Conservation (phyloP, 805 yeast genomes). For the Candida railenensis region DNA sequence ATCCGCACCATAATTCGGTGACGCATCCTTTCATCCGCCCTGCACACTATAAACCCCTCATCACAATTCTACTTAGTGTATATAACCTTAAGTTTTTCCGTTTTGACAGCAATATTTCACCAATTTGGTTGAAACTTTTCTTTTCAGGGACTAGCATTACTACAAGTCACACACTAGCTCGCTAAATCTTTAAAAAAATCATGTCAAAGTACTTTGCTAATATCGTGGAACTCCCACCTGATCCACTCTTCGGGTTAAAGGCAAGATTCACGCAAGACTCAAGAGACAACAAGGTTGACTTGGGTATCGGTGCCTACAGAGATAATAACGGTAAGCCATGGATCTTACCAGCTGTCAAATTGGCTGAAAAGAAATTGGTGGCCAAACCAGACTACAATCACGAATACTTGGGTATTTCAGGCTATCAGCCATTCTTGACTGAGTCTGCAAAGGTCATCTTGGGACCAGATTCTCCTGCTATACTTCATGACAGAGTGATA, state of each 20-base stretch:
- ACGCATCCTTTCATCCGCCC: not conserved
- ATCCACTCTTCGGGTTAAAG: constrained; percentile 81
- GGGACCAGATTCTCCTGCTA: constrained; percentile 57
- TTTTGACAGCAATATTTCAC: too few species aligned
- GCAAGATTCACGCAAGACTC: constrained; percentile 60
- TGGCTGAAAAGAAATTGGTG: constrained; percentile 67
- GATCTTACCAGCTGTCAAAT: constrained; percentile 65
- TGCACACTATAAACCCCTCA: not conserved
- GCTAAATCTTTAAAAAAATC: too few species aligned
- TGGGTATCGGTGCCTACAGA: constrained; percentile 82
- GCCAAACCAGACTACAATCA: constrained; percentile 67
- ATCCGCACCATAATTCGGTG: not conserved
- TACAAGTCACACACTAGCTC: too few species aligned
- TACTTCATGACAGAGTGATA: constrained; percentile 48
- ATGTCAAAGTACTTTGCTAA: constrained; percentile 45
- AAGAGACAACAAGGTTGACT: constrained; percentile 70
- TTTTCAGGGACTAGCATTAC: not conserved
- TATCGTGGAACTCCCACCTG: constrained; percentile 72
- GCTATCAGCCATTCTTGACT: constrained; percentile 62
- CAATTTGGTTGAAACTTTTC: not conserved
- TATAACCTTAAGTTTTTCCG: not conserved
- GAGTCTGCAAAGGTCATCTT: constrained; percentile 74
- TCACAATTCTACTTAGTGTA: not conserved
- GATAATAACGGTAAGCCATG: constrained; percentile 70
- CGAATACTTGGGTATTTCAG: constrained; percentile 85